These are phyloP conservation scores for Leishmania guyanensis DNA, from an alignment of 208 protist species.

Conservation along the genomic window DNA sequence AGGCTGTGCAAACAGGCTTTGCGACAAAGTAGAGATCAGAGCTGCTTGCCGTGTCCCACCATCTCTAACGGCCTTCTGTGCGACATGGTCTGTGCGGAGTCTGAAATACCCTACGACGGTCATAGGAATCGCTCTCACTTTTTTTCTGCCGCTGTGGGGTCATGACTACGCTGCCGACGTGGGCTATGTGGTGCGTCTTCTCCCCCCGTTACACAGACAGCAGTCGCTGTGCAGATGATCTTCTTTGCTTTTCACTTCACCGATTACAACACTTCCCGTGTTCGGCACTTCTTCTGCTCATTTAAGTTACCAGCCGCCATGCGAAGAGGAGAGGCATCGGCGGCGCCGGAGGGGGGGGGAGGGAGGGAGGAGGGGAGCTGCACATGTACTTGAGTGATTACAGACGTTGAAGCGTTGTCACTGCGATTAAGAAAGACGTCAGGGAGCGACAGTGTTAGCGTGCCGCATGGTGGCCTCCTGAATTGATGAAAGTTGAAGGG, in stretches of 20 bases:
- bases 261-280: background rate
- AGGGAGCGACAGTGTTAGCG: background rate
- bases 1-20: constrained; percentile 12
- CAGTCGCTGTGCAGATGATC: background rate
- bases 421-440: background rate
- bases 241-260: background rate
- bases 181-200: background rate
- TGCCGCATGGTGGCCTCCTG: background rate
- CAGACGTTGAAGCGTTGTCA: background rate
- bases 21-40: constrained; percentile 29
- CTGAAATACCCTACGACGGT: background rate
- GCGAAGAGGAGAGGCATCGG: background rate
- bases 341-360: background rate
- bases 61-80: background rate
- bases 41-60: background rate
- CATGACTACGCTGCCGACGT: background rate
- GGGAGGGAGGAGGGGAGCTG: background rate
- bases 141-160: background rate
- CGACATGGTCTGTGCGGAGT: background rate
- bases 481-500: background rate
- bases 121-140: no score
- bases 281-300: background rate
- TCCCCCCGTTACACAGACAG: background rate
- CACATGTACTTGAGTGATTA: background rate
- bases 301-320: background rate